These are phyloP conservation scores for Alectoria sarmentosa DNA, from an alignment of 495 filamentous ascomycete genomes.

Conservation along the genomic window DNA sequence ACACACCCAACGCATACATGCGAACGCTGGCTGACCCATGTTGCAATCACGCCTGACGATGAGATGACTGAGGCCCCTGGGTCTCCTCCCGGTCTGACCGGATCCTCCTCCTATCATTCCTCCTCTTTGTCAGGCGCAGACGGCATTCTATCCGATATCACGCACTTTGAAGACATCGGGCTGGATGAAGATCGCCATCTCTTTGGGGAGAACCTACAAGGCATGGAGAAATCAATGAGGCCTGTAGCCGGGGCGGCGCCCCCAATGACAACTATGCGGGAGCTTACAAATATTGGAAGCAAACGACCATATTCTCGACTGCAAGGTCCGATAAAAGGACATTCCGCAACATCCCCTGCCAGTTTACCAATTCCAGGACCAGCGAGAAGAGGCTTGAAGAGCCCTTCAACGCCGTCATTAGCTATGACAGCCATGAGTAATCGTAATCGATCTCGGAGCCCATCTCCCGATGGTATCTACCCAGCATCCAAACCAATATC, in stretches of 20 bases:
- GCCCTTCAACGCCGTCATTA: conserved; percentile 37
- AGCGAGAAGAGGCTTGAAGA: conserved; percentile 34
- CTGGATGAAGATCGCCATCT: conserved; percentile 57
- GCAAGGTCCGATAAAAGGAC: conserved; percentile 32
- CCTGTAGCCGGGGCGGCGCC: conserved; percentile 11
- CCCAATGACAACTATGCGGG: conserved; percentile 23
- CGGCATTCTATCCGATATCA: conserved; percentile 58
- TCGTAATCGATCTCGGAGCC: conserved; percentile 32
- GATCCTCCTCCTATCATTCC: conserved; percentile 79
- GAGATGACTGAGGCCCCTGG: conserved; percentile 61
- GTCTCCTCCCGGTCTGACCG: conserved; percentile 77
- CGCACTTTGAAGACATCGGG: conserved; percentile 90
- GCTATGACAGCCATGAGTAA: conserved; percentile 29
- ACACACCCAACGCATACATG: conserved; percentile 9
- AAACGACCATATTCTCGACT: conserved; percentile 34
- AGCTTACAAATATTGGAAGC: conserved; percentile 30
- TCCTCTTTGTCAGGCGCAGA: conserved; percentile 61
- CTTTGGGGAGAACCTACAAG: conserved; percentile 19
- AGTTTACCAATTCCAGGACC: conserved; percentile 28
- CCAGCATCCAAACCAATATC: conserved; percentile 9
- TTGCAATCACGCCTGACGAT: conserved; percentile 25
- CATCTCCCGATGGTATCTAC: conserved; percentile 27
- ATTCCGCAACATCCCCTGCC: conserved; percentile 26
- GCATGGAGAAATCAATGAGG: conserved; percentile 25
- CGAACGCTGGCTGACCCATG: conserved; percentile 14